Conservation (phyloP, 1,139 yeast species). For the Geotrichum carabidarum region DNA sequence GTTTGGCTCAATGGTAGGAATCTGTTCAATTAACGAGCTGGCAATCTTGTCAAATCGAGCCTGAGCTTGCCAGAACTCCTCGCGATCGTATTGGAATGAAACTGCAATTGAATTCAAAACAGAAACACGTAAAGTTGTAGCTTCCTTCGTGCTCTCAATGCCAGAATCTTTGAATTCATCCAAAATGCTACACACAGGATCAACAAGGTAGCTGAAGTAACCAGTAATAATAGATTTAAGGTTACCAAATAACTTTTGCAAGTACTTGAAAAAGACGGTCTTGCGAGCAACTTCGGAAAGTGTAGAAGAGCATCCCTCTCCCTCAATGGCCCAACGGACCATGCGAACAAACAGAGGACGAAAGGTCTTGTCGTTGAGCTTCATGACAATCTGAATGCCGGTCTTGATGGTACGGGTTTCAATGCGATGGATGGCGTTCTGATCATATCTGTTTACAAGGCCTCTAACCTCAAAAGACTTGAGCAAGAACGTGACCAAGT, state of each 20-base stretch:
- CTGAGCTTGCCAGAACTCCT: constrained; percentile 89
- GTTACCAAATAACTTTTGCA: constrained; percentile 75
- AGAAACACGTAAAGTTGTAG: constrained; percentile 59
- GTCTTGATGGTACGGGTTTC: constrained; percentile 72
- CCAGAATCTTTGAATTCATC: constrained; percentile 21
- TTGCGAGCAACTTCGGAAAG: constrained; percentile 21
- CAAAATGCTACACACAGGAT: constrained; percentile 58
- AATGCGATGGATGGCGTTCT: constrained; percentile 71
- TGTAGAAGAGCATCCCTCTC: constrained; percentile 57
- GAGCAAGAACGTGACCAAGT: constrained; percentile 65
- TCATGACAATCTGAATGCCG: constrained; percentile 75
- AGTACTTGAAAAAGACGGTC: constrained; percentile 77
- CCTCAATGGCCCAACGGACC: constrained; percentile 91
- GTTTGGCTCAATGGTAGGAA: constrained; percentile 58
- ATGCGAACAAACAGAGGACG: constrained; percentile 84
- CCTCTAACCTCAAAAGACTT: constrained; percentile 55
- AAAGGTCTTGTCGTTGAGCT: constrained; percentile 87
- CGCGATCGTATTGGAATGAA: constrained; percentile 83
- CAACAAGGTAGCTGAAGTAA: constrained; percentile 80
- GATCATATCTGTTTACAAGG: constrained; percentile 54
- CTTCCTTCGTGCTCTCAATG: constrained; percentile 25
- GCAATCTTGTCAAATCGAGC: constrained; percentile 74
- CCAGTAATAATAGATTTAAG: constrained; percentile 82
- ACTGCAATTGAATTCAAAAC: constrained; percentile 65
- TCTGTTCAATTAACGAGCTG: constrained; percentile 58